Conservation (phyloP, 106 monocot genomes). For the Dactylorhiza incarnata region DNA sequence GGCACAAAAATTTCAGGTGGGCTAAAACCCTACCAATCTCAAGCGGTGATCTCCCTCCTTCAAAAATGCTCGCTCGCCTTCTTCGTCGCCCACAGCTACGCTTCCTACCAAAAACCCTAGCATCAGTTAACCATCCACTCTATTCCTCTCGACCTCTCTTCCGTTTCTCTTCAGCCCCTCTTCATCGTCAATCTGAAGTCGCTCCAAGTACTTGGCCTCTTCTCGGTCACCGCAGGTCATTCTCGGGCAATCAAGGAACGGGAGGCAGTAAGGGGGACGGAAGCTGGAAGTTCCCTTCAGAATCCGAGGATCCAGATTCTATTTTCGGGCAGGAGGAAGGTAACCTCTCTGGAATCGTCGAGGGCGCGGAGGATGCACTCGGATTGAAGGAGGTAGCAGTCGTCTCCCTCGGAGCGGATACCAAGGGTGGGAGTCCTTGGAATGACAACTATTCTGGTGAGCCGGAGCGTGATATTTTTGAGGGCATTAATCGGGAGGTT, state of each 20-base stretch:
- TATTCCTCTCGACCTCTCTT: background rate
- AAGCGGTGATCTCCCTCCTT: background rate
- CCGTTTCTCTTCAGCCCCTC: background rate
- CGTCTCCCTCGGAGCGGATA: background rate
- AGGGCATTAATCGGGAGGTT: conserved; percentile 27
- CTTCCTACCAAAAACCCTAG: conserved; percentile 19
- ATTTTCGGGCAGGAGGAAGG: conserved; percentile 25
- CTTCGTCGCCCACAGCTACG: conserved; percentile 14
- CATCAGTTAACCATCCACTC: background rate
- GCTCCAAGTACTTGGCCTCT: background rate
- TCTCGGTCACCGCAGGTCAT: conserved; percentile 11
- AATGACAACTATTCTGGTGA: background rate
- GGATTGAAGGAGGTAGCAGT: conserved; percentile 6
- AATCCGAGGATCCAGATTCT: conserved; percentile 24
- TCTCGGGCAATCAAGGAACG: conserved; percentile 21
- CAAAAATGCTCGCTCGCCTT: conserved; percentile 45
- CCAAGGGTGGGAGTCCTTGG: conserved; percentile 7
- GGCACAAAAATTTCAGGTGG: no score
- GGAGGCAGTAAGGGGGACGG: conserved; percentile 19
- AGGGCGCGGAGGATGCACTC: conserved; percentile 6
- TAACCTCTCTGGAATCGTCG: conserved; percentile 20
- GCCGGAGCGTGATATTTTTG: conserved; percentile 29
- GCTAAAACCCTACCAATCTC: background rate
- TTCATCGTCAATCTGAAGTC: background rate
- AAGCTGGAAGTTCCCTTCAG: conserved; percentile 40